A percentile compares a stretch with the other conserved stretches of the same genome.
Evolutionary conservation across 2,329 filamentous ascomycete genomes (phyloP).

Genomic region (Aspergillus ochraceus): DNA sequence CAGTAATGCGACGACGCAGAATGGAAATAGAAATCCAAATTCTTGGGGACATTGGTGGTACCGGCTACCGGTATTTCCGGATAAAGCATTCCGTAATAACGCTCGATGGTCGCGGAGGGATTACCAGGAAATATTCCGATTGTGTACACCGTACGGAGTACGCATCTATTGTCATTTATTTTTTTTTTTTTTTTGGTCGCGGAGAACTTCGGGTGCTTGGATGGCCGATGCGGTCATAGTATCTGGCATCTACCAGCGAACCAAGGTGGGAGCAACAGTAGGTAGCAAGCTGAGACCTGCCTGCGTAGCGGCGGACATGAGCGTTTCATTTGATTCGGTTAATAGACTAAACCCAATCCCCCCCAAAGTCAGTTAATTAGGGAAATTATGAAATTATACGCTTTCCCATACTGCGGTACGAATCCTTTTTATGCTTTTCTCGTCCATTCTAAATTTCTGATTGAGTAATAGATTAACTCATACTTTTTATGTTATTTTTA

Average conservation of each 20-base stretch:
- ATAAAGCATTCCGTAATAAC: constrained; percentile 5
- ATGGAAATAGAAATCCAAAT: too few species aligned
- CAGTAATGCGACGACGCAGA: too few species aligned
- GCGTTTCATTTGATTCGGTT: background rate
- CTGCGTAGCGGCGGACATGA: background rate
- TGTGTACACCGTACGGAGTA: too few species aligned
- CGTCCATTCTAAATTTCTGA: background rate
- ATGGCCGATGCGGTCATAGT: constrained; percentile 6
- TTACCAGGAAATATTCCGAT: background rate
- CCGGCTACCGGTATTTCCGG: constrained; percentile 3
- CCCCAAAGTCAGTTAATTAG: background rate
- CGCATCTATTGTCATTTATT: too few species aligned
- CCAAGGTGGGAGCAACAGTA: background rate
- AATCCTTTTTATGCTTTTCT: too few species aligned
- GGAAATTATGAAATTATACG: background rate
- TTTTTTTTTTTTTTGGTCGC: constrained; percentile 2
- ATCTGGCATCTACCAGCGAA: background rate
- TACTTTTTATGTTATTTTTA: background rate
- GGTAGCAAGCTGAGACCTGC: background rate
- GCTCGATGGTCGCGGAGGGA: constrained; percentile 6
- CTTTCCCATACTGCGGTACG: background rate
- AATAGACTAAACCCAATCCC: background rate
- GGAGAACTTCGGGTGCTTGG: constrained; percentile 10
- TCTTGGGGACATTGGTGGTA: background rate
- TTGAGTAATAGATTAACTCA: constrained; percentile 1